Conservation (phyloP, 78 protist species). For the Chrysochromulina parva region DNA sequence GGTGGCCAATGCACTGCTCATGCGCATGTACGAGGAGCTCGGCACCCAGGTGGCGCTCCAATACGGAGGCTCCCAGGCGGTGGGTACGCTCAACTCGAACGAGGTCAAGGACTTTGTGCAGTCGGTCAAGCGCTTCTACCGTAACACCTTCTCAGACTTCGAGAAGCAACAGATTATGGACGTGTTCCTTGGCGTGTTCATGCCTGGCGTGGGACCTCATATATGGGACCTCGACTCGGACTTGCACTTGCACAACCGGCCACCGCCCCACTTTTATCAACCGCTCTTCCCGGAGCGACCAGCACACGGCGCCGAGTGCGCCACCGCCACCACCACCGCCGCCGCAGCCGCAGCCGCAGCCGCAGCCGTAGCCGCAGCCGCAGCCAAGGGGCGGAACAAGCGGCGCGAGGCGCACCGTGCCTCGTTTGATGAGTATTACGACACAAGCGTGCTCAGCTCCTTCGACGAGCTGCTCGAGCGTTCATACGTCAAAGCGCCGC, state of each 20-base stretch:
- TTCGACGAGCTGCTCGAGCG: too few relatives aligned
- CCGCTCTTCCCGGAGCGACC: neutral
- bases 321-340: too few relatives aligned
- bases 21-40: slow-evolving; percentile 1
- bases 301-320: neutral
- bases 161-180: slow-evolving; percentile 13
- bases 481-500: too few relatives aligned
- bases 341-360: too few relatives aligned
- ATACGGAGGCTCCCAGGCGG: slow-evolving; percentile 19
- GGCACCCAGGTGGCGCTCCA: slow-evolving; percentile 22
- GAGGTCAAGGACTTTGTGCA: neutral
- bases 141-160: slow-evolving; percentile 12
- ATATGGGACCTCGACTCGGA: neutral
- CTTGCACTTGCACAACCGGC: neutral
- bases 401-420: too few relatives aligned
- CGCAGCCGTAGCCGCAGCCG: too few relatives aligned
- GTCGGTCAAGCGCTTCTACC: slow-evolving; percentile 29
- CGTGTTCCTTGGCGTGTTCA: neutral
- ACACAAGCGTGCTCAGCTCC: too few relatives aligned
- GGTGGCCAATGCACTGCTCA: neutral
- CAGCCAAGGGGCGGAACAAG: too few relatives aligned
- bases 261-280: neutral
- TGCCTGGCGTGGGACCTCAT: neutral
- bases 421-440: too few relatives aligned
- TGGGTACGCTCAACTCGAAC: neutral